These are phyloP conservation scores for Metschnikowia koreensis DNA, from an alignment of 805 yeast species.

Conservation along the genomic window DNA sequence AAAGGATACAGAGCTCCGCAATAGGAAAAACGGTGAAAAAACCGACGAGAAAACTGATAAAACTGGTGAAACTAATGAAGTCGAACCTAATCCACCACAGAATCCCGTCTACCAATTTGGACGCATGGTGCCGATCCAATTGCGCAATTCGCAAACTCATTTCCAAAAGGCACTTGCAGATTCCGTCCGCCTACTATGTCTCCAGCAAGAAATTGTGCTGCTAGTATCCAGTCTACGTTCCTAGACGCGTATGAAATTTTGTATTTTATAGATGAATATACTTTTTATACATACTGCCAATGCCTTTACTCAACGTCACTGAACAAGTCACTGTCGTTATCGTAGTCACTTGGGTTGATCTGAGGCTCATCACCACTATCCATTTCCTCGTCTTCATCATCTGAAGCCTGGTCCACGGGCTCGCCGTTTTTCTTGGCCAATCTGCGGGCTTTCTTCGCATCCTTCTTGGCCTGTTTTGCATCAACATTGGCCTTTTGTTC, in stretches of 20 bases:
- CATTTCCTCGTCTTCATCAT: conserved; percentile 18
- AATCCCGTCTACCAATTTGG: conserved; percentile 45
- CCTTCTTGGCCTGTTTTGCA: conserved; percentile 69
- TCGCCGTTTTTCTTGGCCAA: conserved; percentile 47
- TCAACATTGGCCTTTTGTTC: conserved; percentile 78
- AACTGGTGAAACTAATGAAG: too few relatives aligned
- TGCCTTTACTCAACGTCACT: conserved; percentile 29
- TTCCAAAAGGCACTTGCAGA: conserved; percentile 34
- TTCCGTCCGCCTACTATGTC: conserved; percentile 22
- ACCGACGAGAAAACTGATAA: not conserved
- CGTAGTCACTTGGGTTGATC: conserved; percentile 46
- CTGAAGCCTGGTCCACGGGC: conserved; percentile 25
- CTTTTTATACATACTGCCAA: not conserved
- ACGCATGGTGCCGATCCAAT: conserved; percentile 42
- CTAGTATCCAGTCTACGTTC: not conserved
- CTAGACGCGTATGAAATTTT: not conserved
- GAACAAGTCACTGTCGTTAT: conserved; percentile 49
- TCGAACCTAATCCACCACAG: conserved; percentile 1
- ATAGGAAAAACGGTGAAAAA: not conserved
- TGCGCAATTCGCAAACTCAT: conserved; percentile 36
- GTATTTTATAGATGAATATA: too few relatives aligned
- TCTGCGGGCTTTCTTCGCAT: conserved; percentile 69
- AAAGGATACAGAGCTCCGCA: not conserved
- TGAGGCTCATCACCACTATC: conserved; percentile 34
- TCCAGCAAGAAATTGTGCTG: conserved; percentile 20